Conservation (phyloP, 805 yeast species). For the Candida sanyiensis region DNA sequence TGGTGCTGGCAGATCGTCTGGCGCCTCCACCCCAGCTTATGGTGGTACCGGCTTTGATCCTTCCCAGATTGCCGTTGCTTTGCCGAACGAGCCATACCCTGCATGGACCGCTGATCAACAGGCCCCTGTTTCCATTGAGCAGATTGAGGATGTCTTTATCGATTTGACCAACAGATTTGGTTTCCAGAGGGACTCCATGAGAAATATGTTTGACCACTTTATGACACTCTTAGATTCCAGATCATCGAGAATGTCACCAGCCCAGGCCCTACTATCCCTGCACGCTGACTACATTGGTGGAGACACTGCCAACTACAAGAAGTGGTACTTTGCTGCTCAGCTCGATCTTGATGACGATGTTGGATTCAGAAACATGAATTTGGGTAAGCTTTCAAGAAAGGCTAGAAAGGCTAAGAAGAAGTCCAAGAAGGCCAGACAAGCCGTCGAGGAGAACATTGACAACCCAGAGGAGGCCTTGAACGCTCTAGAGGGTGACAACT, state of each 20-base stretch:
- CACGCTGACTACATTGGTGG: slow-evolving; percentile 90
- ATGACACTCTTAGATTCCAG: slow-evolving; percentile 80
- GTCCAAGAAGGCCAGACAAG: slow-evolving; percentile 69
- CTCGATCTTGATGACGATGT: slow-evolving; percentile 79
- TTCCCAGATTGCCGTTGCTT: slow-evolving; percentile 55
- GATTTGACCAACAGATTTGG: slow-evolving; percentile 81
- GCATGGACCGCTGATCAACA: slow-evolving; percentile 98
- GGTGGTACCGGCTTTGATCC: slow-evolving; percentile 63
- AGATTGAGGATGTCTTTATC: slow-evolving; percentile 80
- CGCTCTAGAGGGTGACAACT: slow-evolving; percentile 77
- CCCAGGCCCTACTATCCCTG: slow-evolving; percentile 74
- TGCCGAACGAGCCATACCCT: slow-evolving; percentile 92
- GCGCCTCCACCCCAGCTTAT: slow-evolving; percentile 91
- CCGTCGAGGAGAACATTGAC: slow-evolving; percentile 61
- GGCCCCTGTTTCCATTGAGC: slow-evolving; percentile 79
- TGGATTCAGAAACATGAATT: slow-evolving; percentile 75
- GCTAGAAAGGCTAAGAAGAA: slow-evolving; percentile 78
- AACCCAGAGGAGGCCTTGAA: slow-evolving; percentile 52
- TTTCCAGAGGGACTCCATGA: slow-evolving; percentile 89
- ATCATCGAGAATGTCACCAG: slow-evolving; percentile 84
- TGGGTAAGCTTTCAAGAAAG: slow-evolving; percentile 72
- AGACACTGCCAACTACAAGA: slow-evolving; percentile 77
- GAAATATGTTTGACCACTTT: slow-evolving; percentile 84
- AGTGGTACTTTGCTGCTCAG: slow-evolving; percentile 88
- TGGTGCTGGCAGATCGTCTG: slow-evolving; percentile 81